Percentiles rank a stretch among this genome's conserved stretches.
These are phyloP conservation scores for Apium graveolens DNA, from an alignment of 129 eudicot genomes.

Conservation along the genomic window DNA sequence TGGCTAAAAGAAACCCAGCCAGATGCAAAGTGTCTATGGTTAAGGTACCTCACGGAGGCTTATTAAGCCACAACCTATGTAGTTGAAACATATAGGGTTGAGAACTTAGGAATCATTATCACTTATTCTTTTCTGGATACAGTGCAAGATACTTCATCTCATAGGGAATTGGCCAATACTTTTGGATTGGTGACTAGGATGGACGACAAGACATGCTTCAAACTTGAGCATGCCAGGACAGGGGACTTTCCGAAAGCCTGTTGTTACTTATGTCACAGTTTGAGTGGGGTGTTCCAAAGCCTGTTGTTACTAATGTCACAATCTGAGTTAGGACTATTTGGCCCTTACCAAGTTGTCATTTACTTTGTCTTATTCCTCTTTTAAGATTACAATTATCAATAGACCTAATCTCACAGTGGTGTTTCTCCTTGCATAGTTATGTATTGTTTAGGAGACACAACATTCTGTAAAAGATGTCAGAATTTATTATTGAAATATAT, in stretches of 20 bases:
- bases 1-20: background rate
- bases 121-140: background rate
- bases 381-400: background rate
- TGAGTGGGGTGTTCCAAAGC: background rate
- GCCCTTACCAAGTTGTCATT: background rate
- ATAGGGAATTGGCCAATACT: background rate
- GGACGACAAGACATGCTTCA: background rate
- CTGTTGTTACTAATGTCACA: background rate
- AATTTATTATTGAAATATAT: background rate
- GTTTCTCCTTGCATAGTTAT: background rate
- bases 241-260: background rate
- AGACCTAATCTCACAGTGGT: background rate
- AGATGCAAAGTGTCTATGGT: background rate
- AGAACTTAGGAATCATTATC: background rate
- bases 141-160: background rate
- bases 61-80: background rate
- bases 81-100: background rate
- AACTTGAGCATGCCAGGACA: background rate
- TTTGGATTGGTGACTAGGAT: background rate
- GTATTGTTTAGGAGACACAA: background rate
- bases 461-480: background rate
- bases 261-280: background rate
- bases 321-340: background rate
- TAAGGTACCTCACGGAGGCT: no score
- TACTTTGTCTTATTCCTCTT: background rate